Conservation (phyloP, 1,284 basidiomycete species). For the Anthracocystis setariae region DNA sequence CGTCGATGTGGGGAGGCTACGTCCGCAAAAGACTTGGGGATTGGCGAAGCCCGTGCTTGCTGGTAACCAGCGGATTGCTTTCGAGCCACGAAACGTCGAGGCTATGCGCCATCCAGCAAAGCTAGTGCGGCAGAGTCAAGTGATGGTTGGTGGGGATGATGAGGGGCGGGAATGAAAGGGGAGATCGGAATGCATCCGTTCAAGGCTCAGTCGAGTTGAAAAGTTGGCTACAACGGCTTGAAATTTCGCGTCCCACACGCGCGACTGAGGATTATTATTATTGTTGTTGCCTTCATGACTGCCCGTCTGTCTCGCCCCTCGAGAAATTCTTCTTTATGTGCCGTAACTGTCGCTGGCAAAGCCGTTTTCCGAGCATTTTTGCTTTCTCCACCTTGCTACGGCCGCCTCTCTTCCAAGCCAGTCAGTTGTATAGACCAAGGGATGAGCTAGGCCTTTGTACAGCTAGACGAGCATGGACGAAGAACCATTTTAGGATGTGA, state of each 20-base stretch:
- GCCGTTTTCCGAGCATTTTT: conserved; percentile 19
- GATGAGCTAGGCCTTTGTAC: too few relatives aligned
- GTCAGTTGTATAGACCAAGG: too few relatives aligned
- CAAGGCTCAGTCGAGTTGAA: conserved; percentile 4
- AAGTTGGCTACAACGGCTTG: not conserved
- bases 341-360: not conserved
- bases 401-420: too few relatives aligned
- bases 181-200: not conserved
- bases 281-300: not conserved
- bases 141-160: not conserved
- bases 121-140: not conserved
- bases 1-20: too few relatives aligned
- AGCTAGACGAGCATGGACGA: too few relatives aligned
- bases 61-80: too few relatives aligned
- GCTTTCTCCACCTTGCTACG: conserved; percentile 10
- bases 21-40: too few relatives aligned
- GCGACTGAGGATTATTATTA: not conserved
- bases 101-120: too few relatives aligned
- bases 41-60: too few relatives aligned
- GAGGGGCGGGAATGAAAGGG: not conserved
- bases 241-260: conserved; percentile 12
- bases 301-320: not conserved
- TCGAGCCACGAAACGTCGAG: too few relatives aligned
- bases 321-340: conserved; percentile 10
- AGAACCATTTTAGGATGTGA: too few relatives aligned